Evolutionary conservation across 371 early-diverging fungal genomes (phyloP), one percentile per base, ranked within the genome.

Genomic region (Choanephora cucurbitarum): DNA sequence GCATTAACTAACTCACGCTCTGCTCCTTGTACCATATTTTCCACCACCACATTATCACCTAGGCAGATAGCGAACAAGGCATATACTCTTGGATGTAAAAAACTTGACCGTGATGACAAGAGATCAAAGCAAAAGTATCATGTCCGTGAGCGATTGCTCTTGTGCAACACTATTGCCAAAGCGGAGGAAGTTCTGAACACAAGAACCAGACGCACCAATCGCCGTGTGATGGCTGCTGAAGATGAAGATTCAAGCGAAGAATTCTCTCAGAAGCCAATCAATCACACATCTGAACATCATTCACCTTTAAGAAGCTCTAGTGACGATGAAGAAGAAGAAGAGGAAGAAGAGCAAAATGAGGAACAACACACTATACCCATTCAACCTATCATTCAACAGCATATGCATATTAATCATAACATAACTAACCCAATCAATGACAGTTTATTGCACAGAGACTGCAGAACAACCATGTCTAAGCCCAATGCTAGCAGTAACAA

Each of bases 1-100:
- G 31, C 31, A 14, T 28, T 28, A 17, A 43, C 37, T 22, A 52
- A 43, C 24, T 52, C 23, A 52, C n/a, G 19, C 21, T 43, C 45
- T 21, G 61, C 69, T 22, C 55, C 64, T 14, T 58, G 61, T 40
- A 58, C 69, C 14, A 57, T 64, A 15, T 60, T 64, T 31, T 40
- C 57, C 17, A 44, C 64, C 15, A 60, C 62, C 1, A 47, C 59
- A n/a, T 53, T 74, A 33, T 74, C 78, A 22, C 78, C 78, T 41
- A 60, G 78, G 7, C 78, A 78, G 44, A 58, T 78, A n/a, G 78
- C 78, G 31, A 68, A 64, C 50, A 72, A 72, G 43, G 73, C 78
- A 5, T 62, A 69, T 49, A 60, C 62, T 9, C 46, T 74, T 6
- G 73, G 71, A 13, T 67, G 65, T 47, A 74, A 72, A 34, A 78